Conservation (phyloP, 2,329 filamentous ascomycete species). For the Leptographium lundbergii region DNA sequence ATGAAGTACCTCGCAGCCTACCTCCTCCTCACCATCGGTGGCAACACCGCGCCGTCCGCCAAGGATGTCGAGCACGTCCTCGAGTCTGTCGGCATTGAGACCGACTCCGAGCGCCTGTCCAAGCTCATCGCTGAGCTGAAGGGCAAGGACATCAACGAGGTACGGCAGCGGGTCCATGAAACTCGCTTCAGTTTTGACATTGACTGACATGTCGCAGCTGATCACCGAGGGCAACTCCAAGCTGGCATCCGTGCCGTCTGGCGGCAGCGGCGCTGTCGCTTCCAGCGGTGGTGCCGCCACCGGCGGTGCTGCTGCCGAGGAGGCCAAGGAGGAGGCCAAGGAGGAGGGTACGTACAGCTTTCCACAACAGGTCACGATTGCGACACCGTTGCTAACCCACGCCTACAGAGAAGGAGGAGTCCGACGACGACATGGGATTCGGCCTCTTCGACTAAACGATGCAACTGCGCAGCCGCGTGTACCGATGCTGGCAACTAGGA, state of each 20-base stretch:
- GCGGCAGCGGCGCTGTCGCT: constrained; percentile 60
- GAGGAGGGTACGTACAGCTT: constrained; percentile 9
- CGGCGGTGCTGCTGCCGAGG: constrained; percentile 22
- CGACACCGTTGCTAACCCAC: neutral
- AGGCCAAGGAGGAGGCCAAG: constrained; percentile 13
- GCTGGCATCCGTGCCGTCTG: constrained; percentile 94
- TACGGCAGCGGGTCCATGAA: too few relatives aligned
- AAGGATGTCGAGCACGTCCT: constrained; percentile 81
- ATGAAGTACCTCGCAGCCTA: constrained; percentile 99
- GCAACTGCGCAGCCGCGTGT: neutral
- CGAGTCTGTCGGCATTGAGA: constrained; percentile 88
- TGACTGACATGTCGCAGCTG: constrained; percentile 34
- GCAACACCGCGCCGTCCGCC: constrained; percentile 80
- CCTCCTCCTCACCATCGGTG: constrained; percentile 89
- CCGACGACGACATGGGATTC: constrained; percentile 67
- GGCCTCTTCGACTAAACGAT: constrained; percentile 46
- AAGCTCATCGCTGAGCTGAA: constrained; percentile 83
- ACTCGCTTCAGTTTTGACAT: neutral
- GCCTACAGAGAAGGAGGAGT: constrained; percentile 48
- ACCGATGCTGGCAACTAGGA: neutral
- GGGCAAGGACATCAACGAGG: constrained; percentile 74
- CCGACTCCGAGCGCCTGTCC: constrained; percentile 73
- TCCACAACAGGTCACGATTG: neutral
- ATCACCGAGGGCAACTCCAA: constrained; percentile 82
- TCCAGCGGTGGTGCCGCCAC: constrained; percentile 55